Evolutionary conservation across 1,139 yeast species (phyloP).

Genomic region (Hemisphaericaspora subhashii): DNA sequence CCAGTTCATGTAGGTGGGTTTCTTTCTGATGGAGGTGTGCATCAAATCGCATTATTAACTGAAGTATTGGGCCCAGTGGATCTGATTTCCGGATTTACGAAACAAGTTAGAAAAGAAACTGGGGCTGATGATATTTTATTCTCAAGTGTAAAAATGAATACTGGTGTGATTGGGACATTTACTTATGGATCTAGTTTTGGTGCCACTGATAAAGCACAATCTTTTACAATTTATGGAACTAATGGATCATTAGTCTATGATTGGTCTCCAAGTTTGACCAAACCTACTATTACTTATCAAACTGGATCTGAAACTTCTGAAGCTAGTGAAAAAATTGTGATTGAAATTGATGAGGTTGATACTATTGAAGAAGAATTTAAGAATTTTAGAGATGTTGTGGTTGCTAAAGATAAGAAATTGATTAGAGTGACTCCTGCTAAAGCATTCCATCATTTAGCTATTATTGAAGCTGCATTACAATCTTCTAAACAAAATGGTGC

Average conservation of each 20-base stretch:
- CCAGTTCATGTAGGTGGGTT: slow-evolving; percentile 93
- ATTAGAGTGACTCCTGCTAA: slow-evolving; percentile 63
- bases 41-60: slow-evolving; percentile 83
- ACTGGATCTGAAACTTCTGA: slow-evolving; percentile 44
- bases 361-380: slow-evolving; percentile 60
- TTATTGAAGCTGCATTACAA: slow-evolving; percentile 79
- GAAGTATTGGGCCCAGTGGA: slow-evolving; percentile 77
- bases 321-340: slow-evolving; percentile 45
- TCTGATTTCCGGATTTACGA: slow-evolving; percentile 68
- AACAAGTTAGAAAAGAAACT: slow-evolving; percentile 69
- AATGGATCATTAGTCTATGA: slow-evolving; percentile 72
- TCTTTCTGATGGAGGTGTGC: slow-evolving; percentile 93
- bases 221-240: slow-evolving; percentile 71
- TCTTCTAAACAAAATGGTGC: slow-evolving; percentile 64
- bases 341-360: slow-evolving; percentile 59
- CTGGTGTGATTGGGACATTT: slow-evolving; percentile 80
- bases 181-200: slow-evolving; percentile 92
- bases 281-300: slow-evolving; percentile 50
- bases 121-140: slow-evolving; percentile 82
- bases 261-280: slow-evolving; percentile 51
- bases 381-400: slow-evolving; percentile 72
- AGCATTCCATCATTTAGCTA: slow-evolving; percentile 90
- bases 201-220: slow-evolving; percentile 67
- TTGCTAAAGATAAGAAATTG: slow-evolving; percentile 58
- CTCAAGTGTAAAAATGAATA: slow-evolving; percentile 61